Percentiles rank a stretch among this genome's conserved stretches.
Evolutionary conservation across 1,284 basidiomycete species (phyloP).

Genomic region (Neonothopanus nambi): DNA sequence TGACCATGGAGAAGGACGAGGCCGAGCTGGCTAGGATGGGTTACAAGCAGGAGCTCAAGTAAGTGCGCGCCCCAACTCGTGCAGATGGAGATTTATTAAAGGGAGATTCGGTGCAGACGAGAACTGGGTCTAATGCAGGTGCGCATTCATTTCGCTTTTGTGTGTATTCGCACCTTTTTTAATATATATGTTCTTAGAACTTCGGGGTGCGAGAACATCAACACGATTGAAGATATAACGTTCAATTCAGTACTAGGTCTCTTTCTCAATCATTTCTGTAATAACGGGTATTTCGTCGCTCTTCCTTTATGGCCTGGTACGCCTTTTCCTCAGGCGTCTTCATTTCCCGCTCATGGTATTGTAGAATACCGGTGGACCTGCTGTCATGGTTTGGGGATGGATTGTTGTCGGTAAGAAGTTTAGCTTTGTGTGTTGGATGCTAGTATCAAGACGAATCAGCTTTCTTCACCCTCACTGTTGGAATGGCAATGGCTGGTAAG

Average conservation of each 20-base stretch:
- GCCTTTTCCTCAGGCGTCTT: slow-evolving; percentile 28
- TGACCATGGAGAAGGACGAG: slow-evolving; percentile 46
- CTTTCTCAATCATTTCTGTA: slow-evolving; percentile 75
- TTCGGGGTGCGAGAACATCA: slow-evolving; percentile 50
- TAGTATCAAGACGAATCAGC: slow-evolving; percentile 34
- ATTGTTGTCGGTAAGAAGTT: slow-evolving; percentile 54
- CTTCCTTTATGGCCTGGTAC: slow-evolving; percentile 65
- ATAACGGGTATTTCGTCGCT: slow-evolving; percentile 70
- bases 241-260: slow-evolving; percentile 37
- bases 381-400: slow-evolving; percentile 77
- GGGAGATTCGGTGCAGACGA: slow-evolving; percentile 34
- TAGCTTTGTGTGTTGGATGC: slow-evolving; percentile 16
- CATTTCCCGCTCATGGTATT: not conserved
- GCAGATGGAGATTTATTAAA: not conserved
- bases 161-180: not conserved
- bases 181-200: slow-evolving; percentile 42
- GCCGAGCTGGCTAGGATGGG: slow-evolving; percentile 71
- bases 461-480: slow-evolving; percentile 64
- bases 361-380: slow-evolving; percentile 68
- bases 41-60: slow-evolving; percentile 75
- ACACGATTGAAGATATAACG: not conserved
- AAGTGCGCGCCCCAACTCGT: slow-evolving; percentile 25
- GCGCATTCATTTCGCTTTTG: slow-evolving; percentile 19
- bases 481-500: slow-evolving; percentile 68
- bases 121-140: slow-evolving; percentile 64